Percentiles rank a stretch among this genome's conserved stretches.
Evolutionary conservation across 129 eudicot genomes (phyloP).

Genomic region (Arctium minus): DNA sequence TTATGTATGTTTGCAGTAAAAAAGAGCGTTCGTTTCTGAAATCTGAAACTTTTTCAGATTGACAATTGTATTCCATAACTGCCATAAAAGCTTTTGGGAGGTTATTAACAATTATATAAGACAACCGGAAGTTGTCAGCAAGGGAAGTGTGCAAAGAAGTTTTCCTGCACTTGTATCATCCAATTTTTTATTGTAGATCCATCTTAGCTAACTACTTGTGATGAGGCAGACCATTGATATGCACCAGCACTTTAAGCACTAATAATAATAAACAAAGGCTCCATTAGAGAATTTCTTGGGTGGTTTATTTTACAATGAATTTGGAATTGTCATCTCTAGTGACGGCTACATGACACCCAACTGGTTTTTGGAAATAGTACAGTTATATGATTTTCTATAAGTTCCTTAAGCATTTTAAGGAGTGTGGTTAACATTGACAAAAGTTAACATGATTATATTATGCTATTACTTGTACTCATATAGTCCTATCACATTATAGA

Average conservation of each 20-base stretch:
- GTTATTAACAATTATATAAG: neutral
- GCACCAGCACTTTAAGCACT: neutral
- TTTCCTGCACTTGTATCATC: neutral
- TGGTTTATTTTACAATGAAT: too few species aligned
- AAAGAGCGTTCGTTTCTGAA: neutral
- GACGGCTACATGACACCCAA: neutral
- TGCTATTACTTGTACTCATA: neutral
- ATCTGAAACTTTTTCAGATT: neutral
- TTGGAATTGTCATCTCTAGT: neutral
- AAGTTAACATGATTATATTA: neutral
- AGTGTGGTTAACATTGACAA: neutral
- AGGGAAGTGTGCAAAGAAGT: neutral
- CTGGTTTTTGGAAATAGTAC: neutral
- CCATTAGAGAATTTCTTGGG: too few species aligned
- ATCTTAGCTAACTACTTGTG: neutral
- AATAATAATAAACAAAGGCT: neutral
- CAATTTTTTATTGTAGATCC: neutral
- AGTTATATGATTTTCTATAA: neutral
- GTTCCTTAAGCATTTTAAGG: neutral
- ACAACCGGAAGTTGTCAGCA: neutral
- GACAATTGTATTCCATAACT: neutral
- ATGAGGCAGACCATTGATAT: neutral
- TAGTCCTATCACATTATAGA: neutral
- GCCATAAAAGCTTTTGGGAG: neutral
- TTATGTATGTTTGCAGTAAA: neutral